Percentiles rank a stretch among this genome's conserved stretches.
Evolutionary conservation across 352 stramenopile species (phyloP).

Genomic region (Pythium guiyangense): DNA sequence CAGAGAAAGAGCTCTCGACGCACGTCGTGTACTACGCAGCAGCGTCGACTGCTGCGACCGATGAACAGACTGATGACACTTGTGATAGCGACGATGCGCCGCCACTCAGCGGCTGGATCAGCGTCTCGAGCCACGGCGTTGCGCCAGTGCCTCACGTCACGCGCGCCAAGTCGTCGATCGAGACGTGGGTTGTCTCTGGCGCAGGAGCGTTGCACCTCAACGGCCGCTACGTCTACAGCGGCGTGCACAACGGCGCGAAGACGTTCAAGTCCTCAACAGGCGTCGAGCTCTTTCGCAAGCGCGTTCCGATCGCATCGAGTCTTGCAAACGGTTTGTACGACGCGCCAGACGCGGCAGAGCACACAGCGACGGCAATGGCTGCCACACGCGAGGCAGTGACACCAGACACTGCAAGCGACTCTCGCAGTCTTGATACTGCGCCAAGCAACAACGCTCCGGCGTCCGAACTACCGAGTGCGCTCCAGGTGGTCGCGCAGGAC

Average conservation of each 20-base stretch:
- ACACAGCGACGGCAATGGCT: too few relatives aligned
- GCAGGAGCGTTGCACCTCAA: constrained; percentile 54
- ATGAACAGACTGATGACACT: constrained; percentile 7
- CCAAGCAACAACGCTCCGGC: neutral
- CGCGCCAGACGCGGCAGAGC: too few relatives aligned
- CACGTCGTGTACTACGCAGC: constrained; percentile 68
- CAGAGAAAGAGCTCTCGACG: constrained; percentile 60
- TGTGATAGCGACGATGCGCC: constrained; percentile 16
- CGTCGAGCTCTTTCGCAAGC: constrained; percentile 72
- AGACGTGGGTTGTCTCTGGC: constrained; percentile 53
- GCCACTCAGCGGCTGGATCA: constrained; percentile 45
- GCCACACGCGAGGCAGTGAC: neutral
- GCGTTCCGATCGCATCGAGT: constrained; percentile 36
- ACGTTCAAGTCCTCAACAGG: constrained; percentile 65
- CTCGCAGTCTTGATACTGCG: neutral
- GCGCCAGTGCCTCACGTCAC: constrained; percentile 26
- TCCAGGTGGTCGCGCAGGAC: constrained; percentile 35
- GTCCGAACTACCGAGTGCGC: constrained; percentile 25
- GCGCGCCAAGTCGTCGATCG: constrained; percentile 40
- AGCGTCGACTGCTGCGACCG: constrained; percentile 12
- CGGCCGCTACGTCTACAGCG: constrained; percentile 55
- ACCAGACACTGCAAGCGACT: neutral
- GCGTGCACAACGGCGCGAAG: constrained; percentile 36
- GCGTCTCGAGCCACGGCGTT: constrained; percentile 41
- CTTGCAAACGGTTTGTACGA: constrained; percentile 36